Evolutionary conservation across 2,329 filamentous ascomycete species (phyloP).

Genomic region (Corniculantispora saksenae): DNA sequence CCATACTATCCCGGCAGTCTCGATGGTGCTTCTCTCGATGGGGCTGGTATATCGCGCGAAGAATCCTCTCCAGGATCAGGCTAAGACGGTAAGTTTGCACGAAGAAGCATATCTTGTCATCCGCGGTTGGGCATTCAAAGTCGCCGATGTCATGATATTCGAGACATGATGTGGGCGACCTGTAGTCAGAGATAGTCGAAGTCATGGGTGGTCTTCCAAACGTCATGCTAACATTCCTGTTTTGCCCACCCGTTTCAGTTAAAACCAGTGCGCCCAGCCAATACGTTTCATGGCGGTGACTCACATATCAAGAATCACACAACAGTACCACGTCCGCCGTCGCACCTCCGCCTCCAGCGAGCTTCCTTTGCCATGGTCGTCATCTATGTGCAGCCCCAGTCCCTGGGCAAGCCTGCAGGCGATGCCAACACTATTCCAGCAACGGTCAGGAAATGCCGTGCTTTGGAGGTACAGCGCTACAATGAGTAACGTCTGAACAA

Average conservation of each 20-base stretch:
- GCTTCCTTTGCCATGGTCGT: neutral
- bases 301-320: conserved; percentile 27
- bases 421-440: neutral
- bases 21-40: no score
- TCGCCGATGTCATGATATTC: no score
- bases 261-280: neutral
- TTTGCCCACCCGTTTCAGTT: conserved; percentile 1
- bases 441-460: neutral
- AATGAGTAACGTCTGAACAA: neutral
- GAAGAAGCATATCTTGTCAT: no score
- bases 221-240: conserved; percentile 30
- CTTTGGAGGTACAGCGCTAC: neutral
- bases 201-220: no score
- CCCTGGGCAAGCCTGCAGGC: neutral
- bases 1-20: no score
- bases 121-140: no score
- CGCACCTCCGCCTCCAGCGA: conserved; percentile 9
- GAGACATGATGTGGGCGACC: no score
- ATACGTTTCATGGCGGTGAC: neutral
- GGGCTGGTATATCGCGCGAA: no score
- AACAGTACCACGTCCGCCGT: conserved; percentile 28
- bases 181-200: no score
- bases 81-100: no score
- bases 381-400: neutral
- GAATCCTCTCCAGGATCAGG: no score